Evolutionary conservation across 164 flowering plant species (phyloP).

Genomic region (Cinnamomum chago): DNA sequence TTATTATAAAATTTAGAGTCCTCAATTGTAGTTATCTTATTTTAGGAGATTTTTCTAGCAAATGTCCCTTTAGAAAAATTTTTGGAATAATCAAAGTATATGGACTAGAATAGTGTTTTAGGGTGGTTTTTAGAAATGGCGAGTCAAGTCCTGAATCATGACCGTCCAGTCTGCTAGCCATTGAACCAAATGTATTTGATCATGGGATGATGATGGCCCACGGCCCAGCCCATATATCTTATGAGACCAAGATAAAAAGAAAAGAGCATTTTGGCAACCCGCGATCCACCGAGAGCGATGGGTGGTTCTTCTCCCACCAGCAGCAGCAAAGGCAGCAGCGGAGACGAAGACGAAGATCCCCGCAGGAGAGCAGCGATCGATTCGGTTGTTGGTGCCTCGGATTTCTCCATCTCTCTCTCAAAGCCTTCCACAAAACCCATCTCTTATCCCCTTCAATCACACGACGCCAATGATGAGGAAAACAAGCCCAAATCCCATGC

Average conservation of each 20-base stretch:
- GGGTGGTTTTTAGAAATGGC: too few species aligned
- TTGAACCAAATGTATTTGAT: too few species aligned
- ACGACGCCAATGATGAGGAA: constrained; percentile 8
- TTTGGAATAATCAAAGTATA: too few species aligned
- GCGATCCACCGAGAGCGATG: not conserved
- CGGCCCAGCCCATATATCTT: not conserved
- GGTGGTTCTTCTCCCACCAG: not conserved
- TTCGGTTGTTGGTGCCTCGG: constrained; percentile 42
- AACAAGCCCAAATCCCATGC: constrained; percentile 23
- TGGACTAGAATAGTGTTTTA: too few species aligned
- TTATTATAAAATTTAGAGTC: too few species aligned
- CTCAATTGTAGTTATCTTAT: too few species aligned
- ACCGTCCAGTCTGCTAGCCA: too few species aligned
- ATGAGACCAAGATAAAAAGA: not conserved
- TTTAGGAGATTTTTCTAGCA: too few species aligned
- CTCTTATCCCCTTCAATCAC: not conserved
- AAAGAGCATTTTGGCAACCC: too few species aligned
- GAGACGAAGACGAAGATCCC: constrained; percentile 80
- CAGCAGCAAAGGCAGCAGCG: constrained; percentile 72
- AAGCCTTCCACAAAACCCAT: not conserved
- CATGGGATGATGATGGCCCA: not conserved
- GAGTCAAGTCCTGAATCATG: too few species aligned
- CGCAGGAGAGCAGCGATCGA: constrained; percentile 76
- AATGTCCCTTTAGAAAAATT: too few species aligned
- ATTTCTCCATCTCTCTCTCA: not conserved